phyloP scores from a whole-genome alignment of 2,329 filamentous ascomycete species.

The Metarhizium brunneum region DNA sequence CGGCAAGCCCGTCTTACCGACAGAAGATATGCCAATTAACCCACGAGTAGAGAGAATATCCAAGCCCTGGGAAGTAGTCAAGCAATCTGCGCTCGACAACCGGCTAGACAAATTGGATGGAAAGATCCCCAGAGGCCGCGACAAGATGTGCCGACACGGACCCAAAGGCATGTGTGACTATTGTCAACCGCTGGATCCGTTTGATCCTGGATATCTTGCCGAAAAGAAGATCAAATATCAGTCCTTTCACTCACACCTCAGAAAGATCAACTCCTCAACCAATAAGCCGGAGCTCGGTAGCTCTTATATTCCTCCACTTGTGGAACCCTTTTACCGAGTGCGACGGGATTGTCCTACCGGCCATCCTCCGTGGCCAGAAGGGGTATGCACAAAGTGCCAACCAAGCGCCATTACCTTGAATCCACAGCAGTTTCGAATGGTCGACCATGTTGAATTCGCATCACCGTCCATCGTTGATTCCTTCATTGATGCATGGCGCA shows the following conservation, averaged over 20 bases:
- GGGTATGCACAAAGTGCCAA: slow-evolving; percentile 97
- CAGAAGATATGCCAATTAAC: slow-evolving; percentile 57
- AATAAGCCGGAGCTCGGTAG: slow-evolving; percentile 91
- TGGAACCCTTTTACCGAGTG: slow-evolving; percentile 87
- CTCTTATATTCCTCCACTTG: slow-evolving; percentile 92
- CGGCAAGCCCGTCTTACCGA: slow-evolving; percentile 62
- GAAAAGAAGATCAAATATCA: slow-evolving; percentile 99
- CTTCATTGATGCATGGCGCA: slow-evolving; percentile 89
- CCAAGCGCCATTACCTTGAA: slow-evolving; percentile 94
- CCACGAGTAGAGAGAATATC: slow-evolving; percentile 53
- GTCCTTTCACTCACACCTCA: slow-evolving; percentile 88
- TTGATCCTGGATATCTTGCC: slow-evolving; percentile 75
- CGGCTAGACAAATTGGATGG: slow-evolving; percentile 78
- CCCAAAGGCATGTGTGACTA: slow-evolving; percentile 99
- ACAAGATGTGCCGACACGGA: slow-evolving; percentile 93
- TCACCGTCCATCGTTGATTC: slow-evolving; percentile 75
- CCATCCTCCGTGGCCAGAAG: slow-evolving; percentile 87
- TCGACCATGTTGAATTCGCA: slow-evolving; percentile 96
- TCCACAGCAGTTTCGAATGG: slow-evolving; percentile 89
- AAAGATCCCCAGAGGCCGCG: slow-evolving; percentile 70
- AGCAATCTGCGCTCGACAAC: slow-evolving; percentile 82
- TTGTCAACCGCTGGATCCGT: slow-evolving; percentile 94
- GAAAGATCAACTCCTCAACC: slow-evolving; percentile 91
- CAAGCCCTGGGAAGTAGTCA: slow-evolving; percentile 71
- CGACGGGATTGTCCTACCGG: slow-evolving; percentile 83